Base-by-base conservation (phyloP, 495 filamentous ascomycete species). In the Cryomyces antarcticus region DNA sequence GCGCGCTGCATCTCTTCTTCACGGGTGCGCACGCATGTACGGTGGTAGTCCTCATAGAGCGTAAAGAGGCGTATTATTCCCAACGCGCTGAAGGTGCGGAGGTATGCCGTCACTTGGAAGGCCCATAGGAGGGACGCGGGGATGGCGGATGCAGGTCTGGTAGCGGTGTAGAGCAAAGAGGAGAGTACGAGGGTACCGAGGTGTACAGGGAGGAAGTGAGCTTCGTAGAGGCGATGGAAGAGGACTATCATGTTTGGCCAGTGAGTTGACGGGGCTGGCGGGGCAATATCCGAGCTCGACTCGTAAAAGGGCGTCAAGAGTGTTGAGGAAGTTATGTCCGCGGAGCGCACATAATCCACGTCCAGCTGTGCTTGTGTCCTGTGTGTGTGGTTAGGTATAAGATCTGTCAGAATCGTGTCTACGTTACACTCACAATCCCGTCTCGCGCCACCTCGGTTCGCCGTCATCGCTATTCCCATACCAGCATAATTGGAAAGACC, bases 141-240 rank as follows among this genome's bases (percentile, higher is more conserved):
- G 27, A 75, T 59, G 7, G 57, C 44, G 30, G 55, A 49, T n/a
- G 59, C 58, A 5, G 72, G 66, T 0, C 58, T 62, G 34, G 69
- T 57, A 46, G 65, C 56, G 13, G 66, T 58, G 50, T 69, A 78
- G 3, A 75, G 40, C 4, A 67, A 68, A 4, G 72, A 75, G 13
- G 71, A 69, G 33, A 79, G 39, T 38, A 79, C 60, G 11, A 78
- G 63, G 41, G 76, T 68, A 3, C 65, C 70, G 48, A 70, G 65
- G 46, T 81, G 77, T 13, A 68, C 65, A 0, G 77, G 76, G n/a
- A 80, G 60, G 54, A 79, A 80, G 51, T 81, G 77, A 0, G 76
- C 77, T 53, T 81, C 77, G 51, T 72, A 80, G 5, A 81, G 58
- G 6, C 77, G 68, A 45, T 76, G 71, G 40, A 67, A 61, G 9